phyloP scores from a whole-genome alignment of 768 basidiomycete genomes.

The Rubroboletus pulcherrimus region DNA sequence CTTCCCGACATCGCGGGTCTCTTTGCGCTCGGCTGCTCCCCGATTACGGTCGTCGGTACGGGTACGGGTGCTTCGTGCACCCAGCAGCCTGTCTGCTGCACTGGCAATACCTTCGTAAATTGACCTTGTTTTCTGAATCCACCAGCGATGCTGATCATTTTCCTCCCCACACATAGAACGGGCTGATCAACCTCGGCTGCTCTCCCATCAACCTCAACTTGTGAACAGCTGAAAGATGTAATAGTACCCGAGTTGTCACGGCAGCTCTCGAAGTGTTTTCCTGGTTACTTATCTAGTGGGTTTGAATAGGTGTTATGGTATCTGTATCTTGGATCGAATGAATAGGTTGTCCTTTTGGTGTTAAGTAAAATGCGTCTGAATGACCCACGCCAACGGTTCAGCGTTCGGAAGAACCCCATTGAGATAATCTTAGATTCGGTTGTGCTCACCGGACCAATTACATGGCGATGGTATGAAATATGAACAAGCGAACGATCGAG shows the following conservation, averaged over 20 bases:
- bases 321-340: too few species aligned
- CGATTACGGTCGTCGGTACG: neutral
- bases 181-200: constrained; percentile 11
- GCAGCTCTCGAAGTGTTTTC: too few species aligned
- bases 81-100: constrained; percentile 15
- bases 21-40: constrained; percentile 3
- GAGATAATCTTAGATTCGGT: too few species aligned
- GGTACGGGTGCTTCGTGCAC: neutral
- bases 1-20: neutral
- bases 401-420: too few species aligned
- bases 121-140: neutral
- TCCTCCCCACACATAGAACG: constrained; percentile 3
- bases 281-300: too few species aligned
- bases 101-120: neutral
- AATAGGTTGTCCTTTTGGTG: too few species aligned
- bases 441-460: too few species aligned
- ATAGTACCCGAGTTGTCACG: neutral
- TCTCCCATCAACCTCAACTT: neutral
- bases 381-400: too few species aligned
- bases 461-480: too few species aligned
- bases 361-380: too few species aligned
- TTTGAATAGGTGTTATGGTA: too few species aligned
- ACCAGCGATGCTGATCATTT: neutral
- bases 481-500: too few species aligned
- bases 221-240: neutral